phyloP scores from a whole-genome alignment of 441 rosid species.

The Viola pubescens region DNA sequence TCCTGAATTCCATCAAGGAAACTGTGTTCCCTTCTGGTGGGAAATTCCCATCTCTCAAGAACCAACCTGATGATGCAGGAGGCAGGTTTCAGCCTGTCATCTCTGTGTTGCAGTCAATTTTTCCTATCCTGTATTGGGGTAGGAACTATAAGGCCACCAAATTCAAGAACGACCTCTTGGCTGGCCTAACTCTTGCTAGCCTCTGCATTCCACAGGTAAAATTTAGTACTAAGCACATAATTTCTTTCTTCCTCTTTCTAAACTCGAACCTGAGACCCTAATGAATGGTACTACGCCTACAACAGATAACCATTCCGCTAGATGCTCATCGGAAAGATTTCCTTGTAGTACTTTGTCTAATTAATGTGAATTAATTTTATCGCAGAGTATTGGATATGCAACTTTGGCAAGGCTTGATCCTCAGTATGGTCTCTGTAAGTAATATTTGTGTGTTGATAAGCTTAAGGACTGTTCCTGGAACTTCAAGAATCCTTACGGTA shows the following conservation, averaged over 20 bases:
- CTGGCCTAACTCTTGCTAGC: conserved; percentile 92
- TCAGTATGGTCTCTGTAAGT: conserved; percentile 87
- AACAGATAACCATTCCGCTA: not conserved
- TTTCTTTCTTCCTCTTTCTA: not conserved
- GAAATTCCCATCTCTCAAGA: conserved; percentile 27
- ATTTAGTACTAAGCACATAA: not conserved
- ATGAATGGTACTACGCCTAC: no score
- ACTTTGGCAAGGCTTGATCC: conserved; percentile 92
- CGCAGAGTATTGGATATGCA: conserved; percentile 88
- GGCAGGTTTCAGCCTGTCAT: conserved; percentile 25
- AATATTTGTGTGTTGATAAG: not conserved
- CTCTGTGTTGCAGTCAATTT: conserved; percentile 34
- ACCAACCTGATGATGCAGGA: conserved; percentile 11
- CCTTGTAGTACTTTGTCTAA: not conserved
- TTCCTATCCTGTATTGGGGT: conserved; percentile 70
- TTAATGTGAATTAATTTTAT: not conserved
- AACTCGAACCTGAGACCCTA: no score
- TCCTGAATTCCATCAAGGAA: conserved; percentile 25
- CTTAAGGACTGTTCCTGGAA: not conserved
- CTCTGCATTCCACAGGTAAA: conserved; percentile 91
- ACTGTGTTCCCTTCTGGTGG: conserved; percentile 27
- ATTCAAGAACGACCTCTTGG: conserved; percentile 71
- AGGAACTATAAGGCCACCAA: conserved; percentile 40
- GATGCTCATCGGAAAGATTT: not conserved
- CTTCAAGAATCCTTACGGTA: no score